These are phyloP conservation scores for Kalanchoe fedtschenkoi DNA, from an alignment of 164 flowering plant species.

Conservation along the genomic window DNA sequence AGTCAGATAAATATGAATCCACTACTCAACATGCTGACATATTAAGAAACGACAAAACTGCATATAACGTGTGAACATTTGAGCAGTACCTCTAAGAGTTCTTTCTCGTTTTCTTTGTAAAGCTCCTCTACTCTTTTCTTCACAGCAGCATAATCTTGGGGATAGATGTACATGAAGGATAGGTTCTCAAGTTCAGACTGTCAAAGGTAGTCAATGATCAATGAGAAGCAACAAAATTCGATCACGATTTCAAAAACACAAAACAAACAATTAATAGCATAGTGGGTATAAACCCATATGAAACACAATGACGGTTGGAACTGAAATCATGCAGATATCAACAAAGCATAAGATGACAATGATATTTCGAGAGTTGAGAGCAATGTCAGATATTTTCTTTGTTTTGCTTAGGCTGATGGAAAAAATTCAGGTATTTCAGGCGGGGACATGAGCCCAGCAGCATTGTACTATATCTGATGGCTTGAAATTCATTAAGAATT, in stretches of 20 bases:
- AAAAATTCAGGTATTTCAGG: no score
- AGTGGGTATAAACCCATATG: no score
- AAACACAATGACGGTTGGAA: no score
- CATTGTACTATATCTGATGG: no score
- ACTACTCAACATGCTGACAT: not conserved
- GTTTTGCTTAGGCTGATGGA: no score
- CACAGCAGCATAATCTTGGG: conserved; percentile 71
- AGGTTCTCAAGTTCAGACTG: conserved; percentile 98
- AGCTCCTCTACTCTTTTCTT: conserved; percentile 69
- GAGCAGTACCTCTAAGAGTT: conserved; percentile 58
- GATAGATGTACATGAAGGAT: conserved; percentile 88
- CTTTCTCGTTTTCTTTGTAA: conserved; percentile 76
- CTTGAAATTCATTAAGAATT: no score
- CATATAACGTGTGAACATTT: not conserved
- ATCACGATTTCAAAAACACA: not conserved
- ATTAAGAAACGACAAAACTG: not conserved
- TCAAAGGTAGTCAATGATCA: conserved; percentile 13
- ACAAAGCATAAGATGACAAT: no score
- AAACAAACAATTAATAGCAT: no score
- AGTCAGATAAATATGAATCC: not conserved
- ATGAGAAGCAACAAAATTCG: not conserved
- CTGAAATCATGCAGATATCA: no score
- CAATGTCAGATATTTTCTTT: no score
- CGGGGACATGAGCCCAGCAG: no score
- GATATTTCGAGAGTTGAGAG: no score